Evolutionary conservation across 202 grass and related monocot species (phyloP).

Genomic region (Miscanthus sacchariflorus): DNA sequence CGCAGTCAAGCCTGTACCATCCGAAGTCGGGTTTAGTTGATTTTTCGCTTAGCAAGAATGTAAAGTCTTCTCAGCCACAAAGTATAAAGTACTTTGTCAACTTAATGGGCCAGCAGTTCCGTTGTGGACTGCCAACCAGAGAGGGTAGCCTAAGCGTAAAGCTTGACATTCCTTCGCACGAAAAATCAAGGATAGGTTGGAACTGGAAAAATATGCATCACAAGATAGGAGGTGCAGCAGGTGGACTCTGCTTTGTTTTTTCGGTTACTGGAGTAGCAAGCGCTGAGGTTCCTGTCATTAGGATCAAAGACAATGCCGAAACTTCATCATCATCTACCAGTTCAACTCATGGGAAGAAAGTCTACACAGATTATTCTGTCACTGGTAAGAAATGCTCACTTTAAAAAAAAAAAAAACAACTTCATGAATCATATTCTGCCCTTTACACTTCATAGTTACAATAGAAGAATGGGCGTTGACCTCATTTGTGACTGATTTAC

Average conservation of each 20-base stretch:
- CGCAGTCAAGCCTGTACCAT: slow-evolving; percentile 33
- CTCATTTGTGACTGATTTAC: slow-evolving; percentile 31
- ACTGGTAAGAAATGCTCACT: slow-evolving; percentile 48
- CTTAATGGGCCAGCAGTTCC: slow-evolving; percentile 68
- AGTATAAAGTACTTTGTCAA: slow-evolving; percentile 62
- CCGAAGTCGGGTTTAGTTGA: slow-evolving; percentile 16
- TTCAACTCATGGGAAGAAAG: slow-evolving; percentile 74
- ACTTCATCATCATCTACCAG: slow-evolving; percentile 39
- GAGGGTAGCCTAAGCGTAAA: slow-evolving; percentile 59
- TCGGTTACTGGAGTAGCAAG: slow-evolving; percentile 56
- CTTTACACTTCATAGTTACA: background rate
- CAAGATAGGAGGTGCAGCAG: slow-evolving; percentile 60
- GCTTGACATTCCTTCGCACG: slow-evolving; percentile 48
- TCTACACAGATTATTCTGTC: slow-evolving; percentile 88
- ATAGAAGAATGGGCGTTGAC: background rate
- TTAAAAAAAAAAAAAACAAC: too few species aligned
- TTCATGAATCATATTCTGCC: background rate
- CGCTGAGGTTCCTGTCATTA: slow-evolving; percentile 63
- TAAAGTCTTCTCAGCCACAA: slow-evolving; percentile 44
- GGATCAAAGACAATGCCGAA: slow-evolving; percentile 38
- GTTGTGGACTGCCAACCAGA: slow-evolving; percentile 55
- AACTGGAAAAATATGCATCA: slow-evolving; percentile 59
- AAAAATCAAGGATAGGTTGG: slow-evolving; percentile 56
- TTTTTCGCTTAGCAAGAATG: slow-evolving; percentile 42
- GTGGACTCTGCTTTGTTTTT: slow-evolving; percentile 75